phyloP scores from a whole-genome alignment of 371 early-diverging fungal species.

The Coemansia sp. region DNA sequence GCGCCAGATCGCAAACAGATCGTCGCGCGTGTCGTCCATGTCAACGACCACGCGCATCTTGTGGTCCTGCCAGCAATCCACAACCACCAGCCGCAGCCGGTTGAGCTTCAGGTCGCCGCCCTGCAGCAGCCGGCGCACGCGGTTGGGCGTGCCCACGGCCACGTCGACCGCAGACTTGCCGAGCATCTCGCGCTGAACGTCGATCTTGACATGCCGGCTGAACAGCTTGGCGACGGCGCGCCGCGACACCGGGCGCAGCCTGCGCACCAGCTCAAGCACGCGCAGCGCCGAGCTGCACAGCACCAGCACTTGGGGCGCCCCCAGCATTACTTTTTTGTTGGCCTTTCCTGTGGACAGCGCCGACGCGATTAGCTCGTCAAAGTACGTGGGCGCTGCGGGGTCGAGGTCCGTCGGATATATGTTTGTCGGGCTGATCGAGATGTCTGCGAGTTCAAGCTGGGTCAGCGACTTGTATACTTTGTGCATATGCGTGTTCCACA shows the following conservation, averaged over 20 bases:
- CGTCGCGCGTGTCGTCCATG: slow-evolving; percentile 69
- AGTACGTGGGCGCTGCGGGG: background rate
- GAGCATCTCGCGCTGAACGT: slow-evolving; percentile 68
- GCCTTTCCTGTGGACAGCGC: slow-evolving; percentile 57
- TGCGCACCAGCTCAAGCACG: slow-evolving; percentile 68
- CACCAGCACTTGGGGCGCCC: slow-evolving; percentile 67
- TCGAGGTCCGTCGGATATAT: slow-evolving; percentile 18
- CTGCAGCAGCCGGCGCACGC: slow-evolving; percentile 68
- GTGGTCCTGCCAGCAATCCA: slow-evolving; percentile 74
- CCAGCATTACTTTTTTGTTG: slow-evolving; percentile 52
- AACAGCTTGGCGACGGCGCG: slow-evolving; percentile 77
- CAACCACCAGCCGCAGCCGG: slow-evolving; percentile 64
- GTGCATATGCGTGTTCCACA: slow-evolving; percentile 56
- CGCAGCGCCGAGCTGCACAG: slow-evolving; percentile 76
- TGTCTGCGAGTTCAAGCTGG: slow-evolving; percentile 28
- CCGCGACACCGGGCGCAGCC: slow-evolving; percentile 44
- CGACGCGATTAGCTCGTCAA: slow-evolving; percentile 44
- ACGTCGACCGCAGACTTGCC: slow-evolving; percentile 63
- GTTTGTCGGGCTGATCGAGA: slow-evolving; percentile 15
- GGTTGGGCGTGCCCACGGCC: slow-evolving; percentile 83
- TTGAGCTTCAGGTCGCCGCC: slow-evolving; percentile 65
- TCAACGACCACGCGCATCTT: slow-evolving; percentile 77
- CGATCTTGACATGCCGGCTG: slow-evolving; percentile 80
- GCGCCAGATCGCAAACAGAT: slow-evolving; percentile 61
- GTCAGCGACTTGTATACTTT: slow-evolving; percentile 58